Conservation (phyloP, 768 basidiomycete genomes). For the Krasilnikovozyma curviuscula region DNA sequence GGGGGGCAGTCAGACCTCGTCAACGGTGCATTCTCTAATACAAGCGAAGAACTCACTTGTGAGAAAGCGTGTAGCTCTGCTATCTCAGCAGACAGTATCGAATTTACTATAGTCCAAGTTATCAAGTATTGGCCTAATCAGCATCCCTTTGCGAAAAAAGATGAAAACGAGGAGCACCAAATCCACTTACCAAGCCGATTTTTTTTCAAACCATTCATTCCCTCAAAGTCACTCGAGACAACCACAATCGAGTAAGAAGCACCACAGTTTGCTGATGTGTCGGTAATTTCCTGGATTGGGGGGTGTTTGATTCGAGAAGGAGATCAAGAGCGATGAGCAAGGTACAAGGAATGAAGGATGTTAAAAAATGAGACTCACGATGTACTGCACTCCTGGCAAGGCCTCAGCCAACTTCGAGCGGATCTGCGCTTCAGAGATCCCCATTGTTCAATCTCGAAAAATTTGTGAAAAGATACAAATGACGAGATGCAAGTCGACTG, state of each 20-base stretch:
- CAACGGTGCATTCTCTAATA: no score
- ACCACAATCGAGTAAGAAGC: slow-evolving; percentile 11
- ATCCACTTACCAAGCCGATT: slow-evolving; percentile 7
- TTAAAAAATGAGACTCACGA: no score
- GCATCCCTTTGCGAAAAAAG: background rate
- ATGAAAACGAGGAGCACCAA: background rate
- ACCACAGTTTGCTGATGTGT: slow-evolving; percentile 7
- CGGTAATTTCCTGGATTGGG: slow-evolving; percentile 12
- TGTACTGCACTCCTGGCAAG: no score
- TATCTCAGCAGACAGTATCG: slow-evolving; percentile 8
- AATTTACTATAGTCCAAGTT: slow-evolving; percentile 1
- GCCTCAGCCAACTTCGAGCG: no score
- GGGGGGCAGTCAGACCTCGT: no score
- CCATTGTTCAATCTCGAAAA: no score
- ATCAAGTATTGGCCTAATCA: background rate
- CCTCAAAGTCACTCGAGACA: slow-evolving; percentile 10
- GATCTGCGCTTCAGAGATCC: no score
- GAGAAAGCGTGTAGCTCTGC: slow-evolving; percentile 12
- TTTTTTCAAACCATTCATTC: slow-evolving; percentile 8
- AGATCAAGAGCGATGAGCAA: no score
- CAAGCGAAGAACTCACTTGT: background rate
- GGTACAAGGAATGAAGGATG: no score
- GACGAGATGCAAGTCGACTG: no score
- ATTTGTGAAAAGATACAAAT: no score
- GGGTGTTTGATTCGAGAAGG: no score